Evolutionary conservation across 345 rosid genomes (phyloP).

Genomic region (Odontarrhena argentea): DNA sequence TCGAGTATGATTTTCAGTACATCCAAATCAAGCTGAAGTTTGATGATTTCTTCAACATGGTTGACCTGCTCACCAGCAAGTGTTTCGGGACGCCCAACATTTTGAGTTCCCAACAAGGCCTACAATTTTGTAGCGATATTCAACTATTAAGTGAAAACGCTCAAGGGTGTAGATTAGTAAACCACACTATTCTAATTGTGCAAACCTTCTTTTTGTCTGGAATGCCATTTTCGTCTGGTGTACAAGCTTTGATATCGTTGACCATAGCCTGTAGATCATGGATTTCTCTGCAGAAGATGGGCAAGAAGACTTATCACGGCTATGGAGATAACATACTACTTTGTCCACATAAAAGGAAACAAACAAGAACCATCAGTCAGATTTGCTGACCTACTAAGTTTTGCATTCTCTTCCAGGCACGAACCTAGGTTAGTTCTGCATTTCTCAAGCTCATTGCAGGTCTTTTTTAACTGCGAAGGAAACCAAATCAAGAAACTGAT

Average conservation of each 20-base stretch:
- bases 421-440: slow-evolving; percentile 65
- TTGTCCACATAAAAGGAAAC: slow-evolving; percentile 23
- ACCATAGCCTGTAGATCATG: slow-evolving; percentile 55
- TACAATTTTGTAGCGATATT: slow-evolving; percentile 26
- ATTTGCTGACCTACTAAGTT: slow-evolving; percentile 64
- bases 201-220: slow-evolving; percentile 46
- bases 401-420: slow-evolving; percentile 82
- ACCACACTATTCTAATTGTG: slow-evolving; percentile 12
- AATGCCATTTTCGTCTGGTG: slow-evolving; percentile 39
- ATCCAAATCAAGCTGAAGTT: slow-evolving; percentile 88
- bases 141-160: slow-evolving; percentile 25
- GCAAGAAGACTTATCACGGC: slow-evolving; percentile 21
- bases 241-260: slow-evolving; percentile 45
- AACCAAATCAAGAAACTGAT: slow-evolving; percentile 17
- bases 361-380: slow-evolving; percentile 30
- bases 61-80: slow-evolving; percentile 45
- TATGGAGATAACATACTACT: slow-evolving; percentile 29
- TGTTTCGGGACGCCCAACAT: slow-evolving; percentile 33
- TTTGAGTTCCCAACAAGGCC: slow-evolving; percentile 44
- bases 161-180: slow-evolving; percentile 24
- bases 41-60: slow-evolving; percentile 62
- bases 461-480: slow-evolving; percentile 58
- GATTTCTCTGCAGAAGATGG: slow-evolving; percentile 64
- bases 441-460: slow-evolving; percentile 64
- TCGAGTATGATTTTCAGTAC: slow-evolving; percentile 71